Conservation (phyloP, 2,329 filamentous ascomycete genomes). For the Neonectria ditissima region DNA sequence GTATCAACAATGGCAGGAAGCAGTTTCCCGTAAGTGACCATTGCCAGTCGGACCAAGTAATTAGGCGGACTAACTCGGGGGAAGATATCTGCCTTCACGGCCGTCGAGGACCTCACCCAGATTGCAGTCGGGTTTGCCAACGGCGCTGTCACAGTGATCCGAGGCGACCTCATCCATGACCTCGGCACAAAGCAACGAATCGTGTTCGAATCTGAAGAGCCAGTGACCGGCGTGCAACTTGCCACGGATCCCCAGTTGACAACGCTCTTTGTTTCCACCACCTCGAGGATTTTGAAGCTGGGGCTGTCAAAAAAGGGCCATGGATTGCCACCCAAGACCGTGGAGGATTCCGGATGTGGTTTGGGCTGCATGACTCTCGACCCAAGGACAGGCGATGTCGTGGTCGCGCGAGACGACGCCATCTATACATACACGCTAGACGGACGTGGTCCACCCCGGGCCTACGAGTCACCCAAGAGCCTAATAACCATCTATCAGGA, state of each 20-base stretch:
- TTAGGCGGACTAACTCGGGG: constrained; percentile 13
- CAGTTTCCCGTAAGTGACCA: constrained; percentile 80
- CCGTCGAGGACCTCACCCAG: constrained; percentile 89
- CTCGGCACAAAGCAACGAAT: constrained; percentile 93
- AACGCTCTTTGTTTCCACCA: constrained; percentile 92
- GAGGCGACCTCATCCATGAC: constrained; percentile 95
- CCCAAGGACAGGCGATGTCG: constrained; percentile 81
- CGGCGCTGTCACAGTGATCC: constrained; percentile 90
- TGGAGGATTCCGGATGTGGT: constrained; percentile 90
- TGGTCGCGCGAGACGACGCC: constrained; percentile 94
- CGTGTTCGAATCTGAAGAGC: constrained; percentile 96
- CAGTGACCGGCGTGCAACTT: constrained; percentile 91
- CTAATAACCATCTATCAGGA: constrained; percentile 82
- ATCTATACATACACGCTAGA: constrained; percentile 92
- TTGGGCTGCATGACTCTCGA: constrained; percentile 97
- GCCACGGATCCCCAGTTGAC: constrained; percentile 70
- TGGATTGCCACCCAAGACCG: constrained; percentile 85
- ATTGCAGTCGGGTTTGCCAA: constrained; percentile 96
- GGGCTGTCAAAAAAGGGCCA: constrained; percentile 90
- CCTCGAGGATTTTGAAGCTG: constrained; percentile 85
- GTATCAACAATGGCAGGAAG: constrained; percentile 89
- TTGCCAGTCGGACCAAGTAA: rapidly evolving
- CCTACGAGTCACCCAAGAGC: constrained; percentile 92
- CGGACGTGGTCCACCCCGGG: constrained; percentile 87
- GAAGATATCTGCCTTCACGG: constrained; percentile 87